Evolutionary conservation across 208 protist genomes (phyloP).

Genomic region (Acanthamoeba pearcei): DNA sequence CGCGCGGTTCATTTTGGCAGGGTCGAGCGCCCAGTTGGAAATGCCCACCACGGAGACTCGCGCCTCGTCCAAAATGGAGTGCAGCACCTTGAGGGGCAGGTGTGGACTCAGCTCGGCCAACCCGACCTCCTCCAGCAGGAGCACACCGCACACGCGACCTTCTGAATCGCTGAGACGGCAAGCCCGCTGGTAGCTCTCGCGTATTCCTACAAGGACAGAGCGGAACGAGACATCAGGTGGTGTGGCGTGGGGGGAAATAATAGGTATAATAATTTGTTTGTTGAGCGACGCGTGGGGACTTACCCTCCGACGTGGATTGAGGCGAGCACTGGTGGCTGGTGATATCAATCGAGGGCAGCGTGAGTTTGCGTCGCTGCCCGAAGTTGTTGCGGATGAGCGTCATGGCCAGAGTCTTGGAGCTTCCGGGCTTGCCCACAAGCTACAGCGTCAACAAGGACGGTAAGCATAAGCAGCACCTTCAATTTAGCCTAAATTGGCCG

Average conservation of each 20-base stretch:
- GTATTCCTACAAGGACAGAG: slow-evolving; percentile 16
- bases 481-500: too few species aligned
- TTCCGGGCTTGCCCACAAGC: slow-evolving; percentile 74
- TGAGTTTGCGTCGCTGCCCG: not conserved
- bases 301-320: slow-evolving; percentile 34
- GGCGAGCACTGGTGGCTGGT: slow-evolving; percentile 71
- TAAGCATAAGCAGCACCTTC: too few species aligned
- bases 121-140: slow-evolving; percentile 92
- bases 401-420: slow-evolving; percentile 71
- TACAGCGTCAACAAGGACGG: not conserved
- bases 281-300: too few species aligned
- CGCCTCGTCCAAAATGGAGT: slow-evolving; percentile 86
- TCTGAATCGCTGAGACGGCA: not conserved
- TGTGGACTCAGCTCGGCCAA: slow-evolving; percentile 89
- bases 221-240: too few species aligned
- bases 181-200: slow-evolving; percentile 65
- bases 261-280: not conserved
- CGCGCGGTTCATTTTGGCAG: slow-evolving; percentile 93
- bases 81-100: slow-evolving; percentile 92
- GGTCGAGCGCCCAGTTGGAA: slow-evolving; percentile 91
- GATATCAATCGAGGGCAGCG: slow-evolving; percentile 42
- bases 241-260: not conserved
- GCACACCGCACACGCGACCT: slow-evolving; percentile 80
- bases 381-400: slow-evolving; percentile 64
- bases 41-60: slow-evolving; percentile 88